A percentile compares a stretch with the other conserved stretches of the same genome.
phyloP scores from a whole-genome alignment of 805 yeast species.

The Candida gorgasii region DNA sequence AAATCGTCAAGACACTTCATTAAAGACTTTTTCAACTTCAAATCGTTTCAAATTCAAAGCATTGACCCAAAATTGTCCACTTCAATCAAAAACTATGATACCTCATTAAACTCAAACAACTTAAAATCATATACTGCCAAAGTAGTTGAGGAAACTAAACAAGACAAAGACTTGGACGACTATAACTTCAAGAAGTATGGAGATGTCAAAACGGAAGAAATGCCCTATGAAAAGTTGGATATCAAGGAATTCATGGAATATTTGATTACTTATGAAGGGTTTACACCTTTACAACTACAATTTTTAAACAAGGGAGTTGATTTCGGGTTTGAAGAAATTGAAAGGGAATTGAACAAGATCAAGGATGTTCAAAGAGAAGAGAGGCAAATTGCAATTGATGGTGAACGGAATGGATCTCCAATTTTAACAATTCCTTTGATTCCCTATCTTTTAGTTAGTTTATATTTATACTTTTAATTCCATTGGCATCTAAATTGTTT shows the following conservation, averaged over 20 bases:
- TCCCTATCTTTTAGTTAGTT: not conserved
- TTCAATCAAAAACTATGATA: constrained; percentile 29
- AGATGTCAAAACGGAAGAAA: not conserved
- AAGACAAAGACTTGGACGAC: constrained; percentile 17
- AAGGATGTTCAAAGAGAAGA: constrained; percentile 17
- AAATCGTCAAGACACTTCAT: constrained; percentile 10
- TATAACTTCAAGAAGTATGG: constrained; percentile 17
- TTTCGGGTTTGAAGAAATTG: constrained; percentile 40
- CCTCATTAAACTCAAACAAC: constrained; percentile 23
- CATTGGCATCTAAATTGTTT: not conserved
- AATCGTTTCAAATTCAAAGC: constrained; percentile 2
- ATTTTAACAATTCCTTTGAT: not conserved
- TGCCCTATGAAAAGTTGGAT: constrained; percentile 17
- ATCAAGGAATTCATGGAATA: constrained; percentile 32
- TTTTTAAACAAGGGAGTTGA: constrained; percentile 31
- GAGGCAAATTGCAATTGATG: constrained; percentile 30
- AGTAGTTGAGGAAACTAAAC: constrained; percentile 17
- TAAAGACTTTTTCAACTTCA: constrained; percentile 13
- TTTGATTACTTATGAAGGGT: constrained; percentile 30
- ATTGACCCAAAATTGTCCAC: constrained; percentile 20
- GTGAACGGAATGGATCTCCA: constrained; percentile 19
- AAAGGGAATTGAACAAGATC: constrained; percentile 34
- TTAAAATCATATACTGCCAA: constrained; percentile 27
- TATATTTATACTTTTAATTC: not conserved
- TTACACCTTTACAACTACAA: constrained; percentile 25